phyloP scores from a whole-genome alignment of 2,329 filamentous ascomycete genomes.

The Ophiocordyceps sinensis region DNA sequence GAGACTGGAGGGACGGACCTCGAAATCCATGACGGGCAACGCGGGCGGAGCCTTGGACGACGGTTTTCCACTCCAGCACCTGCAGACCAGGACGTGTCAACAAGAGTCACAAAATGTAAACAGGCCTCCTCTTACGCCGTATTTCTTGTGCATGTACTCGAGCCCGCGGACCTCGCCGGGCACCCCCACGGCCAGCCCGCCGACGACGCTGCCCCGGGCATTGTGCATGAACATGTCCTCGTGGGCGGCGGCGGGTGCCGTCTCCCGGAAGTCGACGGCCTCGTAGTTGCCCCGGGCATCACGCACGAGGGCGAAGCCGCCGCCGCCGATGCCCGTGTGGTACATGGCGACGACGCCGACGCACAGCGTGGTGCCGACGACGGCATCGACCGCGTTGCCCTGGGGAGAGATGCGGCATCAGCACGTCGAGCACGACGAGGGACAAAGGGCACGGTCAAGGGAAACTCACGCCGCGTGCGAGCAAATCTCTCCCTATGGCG shows the following conservation, averaged over 20 bases:
- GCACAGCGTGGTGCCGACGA: slow-evolving; percentile 61
- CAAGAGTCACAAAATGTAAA: no score
- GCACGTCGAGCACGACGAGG: neutral
- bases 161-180: slow-evolving; percentile 68
- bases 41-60: slow-evolving; percentile 60
- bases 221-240: slow-evolving; percentile 77
- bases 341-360: slow-evolving; percentile 66
- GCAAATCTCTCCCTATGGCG: slow-evolving; percentile 48
- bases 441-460: neutral
- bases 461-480: slow-evolving; percentile 35
- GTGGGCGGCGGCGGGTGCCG: slow-evolving; percentile 66
- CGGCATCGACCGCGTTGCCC: slow-evolving; percentile 65
- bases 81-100: slow-evolving; percentile 8
- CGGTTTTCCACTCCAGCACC: slow-evolving; percentile 50
- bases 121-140: slow-evolving; percentile 35
- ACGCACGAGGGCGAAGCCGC: slow-evolving; percentile 78
- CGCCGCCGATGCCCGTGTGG: slow-evolving; percentile 73
- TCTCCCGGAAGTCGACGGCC: slow-evolving; percentile 79
- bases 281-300: slow-evolving; percentile 63
- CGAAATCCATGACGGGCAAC: slow-evolving; percentile 61
- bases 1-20: slow-evolving; percentile 13
- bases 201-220: slow-evolving; percentile 47
- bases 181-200: slow-evolving; percentile 58
- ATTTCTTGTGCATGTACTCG: slow-evolving; percentile 60
- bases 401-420: slow-evolving; percentile 9